Evolutionary conservation across 108 stramenopile genomes (phyloP).

Genomic region (Cyclotella atomus): DNA sequence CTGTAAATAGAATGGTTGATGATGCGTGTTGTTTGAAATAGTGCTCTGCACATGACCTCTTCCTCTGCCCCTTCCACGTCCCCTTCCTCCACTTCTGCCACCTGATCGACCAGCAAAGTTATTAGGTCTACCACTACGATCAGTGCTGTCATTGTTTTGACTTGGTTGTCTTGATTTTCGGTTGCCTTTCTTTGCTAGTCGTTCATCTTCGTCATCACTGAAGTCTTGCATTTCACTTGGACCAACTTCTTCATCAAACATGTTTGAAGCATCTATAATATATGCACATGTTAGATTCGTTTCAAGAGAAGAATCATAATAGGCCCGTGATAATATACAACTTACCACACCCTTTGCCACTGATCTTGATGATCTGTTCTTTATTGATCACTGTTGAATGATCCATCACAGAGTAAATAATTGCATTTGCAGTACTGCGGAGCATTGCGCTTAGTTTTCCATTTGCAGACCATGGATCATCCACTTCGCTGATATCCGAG

Average conservation of each 20-base stretch:
- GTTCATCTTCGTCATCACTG: slow-evolving; percentile 87
- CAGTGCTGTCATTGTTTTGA: background rate
- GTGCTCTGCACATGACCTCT: no score
- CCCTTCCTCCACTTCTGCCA: slow-evolving; percentile 24
- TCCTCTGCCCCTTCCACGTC: slow-evolving; percentile 20
- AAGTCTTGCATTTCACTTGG: slow-evolving; percentile 66
- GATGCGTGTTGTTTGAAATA: background rate
- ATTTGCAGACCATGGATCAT: slow-evolving; percentile 67
- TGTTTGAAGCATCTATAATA: slow-evolving; percentile 83
- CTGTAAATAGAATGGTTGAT: slow-evolving; percentile 15
- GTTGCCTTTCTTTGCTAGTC: slow-evolving; percentile 61
- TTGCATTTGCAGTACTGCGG: slow-evolving; percentile 23
- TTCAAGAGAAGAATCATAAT: no score
- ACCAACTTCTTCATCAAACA: slow-evolving; percentile 84
- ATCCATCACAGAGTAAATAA: slow-evolving; percentile 65
- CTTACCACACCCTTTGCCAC: slow-evolving; percentile 81
- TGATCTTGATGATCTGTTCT: slow-evolving; percentile 49
- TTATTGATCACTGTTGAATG: slow-evolving; percentile 76
- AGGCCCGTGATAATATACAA: background rate
- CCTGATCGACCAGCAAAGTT: slow-evolving; percentile 4
- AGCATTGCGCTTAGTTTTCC: slow-evolving; percentile 64
- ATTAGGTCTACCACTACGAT: slow-evolving; percentile 15
- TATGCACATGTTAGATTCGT: no score
- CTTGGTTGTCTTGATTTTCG: slow-evolving; percentile 20
- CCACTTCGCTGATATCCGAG: background rate